Evolutionary conservation across 2,329 filamentous ascomycete species (phyloP), one percentile per base, ranked within the genome.

Genomic region (Ophiostoma fasciatum): DNA sequence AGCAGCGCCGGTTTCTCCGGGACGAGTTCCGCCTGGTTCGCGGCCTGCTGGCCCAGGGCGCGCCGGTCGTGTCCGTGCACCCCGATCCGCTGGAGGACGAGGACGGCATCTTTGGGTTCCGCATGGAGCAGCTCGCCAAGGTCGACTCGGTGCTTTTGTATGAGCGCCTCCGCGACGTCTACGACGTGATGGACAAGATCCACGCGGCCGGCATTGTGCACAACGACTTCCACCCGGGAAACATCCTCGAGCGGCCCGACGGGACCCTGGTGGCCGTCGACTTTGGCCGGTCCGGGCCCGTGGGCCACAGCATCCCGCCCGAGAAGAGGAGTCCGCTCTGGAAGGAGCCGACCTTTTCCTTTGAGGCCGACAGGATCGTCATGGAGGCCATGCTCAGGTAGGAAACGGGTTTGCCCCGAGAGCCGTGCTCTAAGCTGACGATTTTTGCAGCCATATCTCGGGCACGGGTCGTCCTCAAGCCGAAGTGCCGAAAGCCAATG

Each of bases 211-310:
- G 33, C 26, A 30, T 29, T 35, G 33, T 35, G 29, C 33, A 35
- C 23, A 35, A 35, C 29, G 33, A 35, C 27, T 30, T 35, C 19
- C 33, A 35, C 27, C 33, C 27, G 33, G 33, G 33, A n/a, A 35
- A 35, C 33, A 30, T 35, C 27, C 21, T 29, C 26, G 26, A 35
- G 33, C 33, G 33, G 29, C 13, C 33, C 29, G 23, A 35, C 23
- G 27, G 20, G 23, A 22, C 27, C 19, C 25, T 29, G 33, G 22
- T 35, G 18, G 27, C 18, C 25, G 29, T 35, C 27, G 33, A 35
- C 33, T 35, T 35, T 11, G 33, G 27, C 23, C 33, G 27, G 6
- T 25, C 31, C 31, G 31, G 31, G 15, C 21, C n/a, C 9, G 31
- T 32, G 10, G 31, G 31, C 21, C 31, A 32, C n/a, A 23, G 17